Conservation (phyloP, 225 moss, liverwort and hornwort genomes). For the Neckera pumila region DNA sequence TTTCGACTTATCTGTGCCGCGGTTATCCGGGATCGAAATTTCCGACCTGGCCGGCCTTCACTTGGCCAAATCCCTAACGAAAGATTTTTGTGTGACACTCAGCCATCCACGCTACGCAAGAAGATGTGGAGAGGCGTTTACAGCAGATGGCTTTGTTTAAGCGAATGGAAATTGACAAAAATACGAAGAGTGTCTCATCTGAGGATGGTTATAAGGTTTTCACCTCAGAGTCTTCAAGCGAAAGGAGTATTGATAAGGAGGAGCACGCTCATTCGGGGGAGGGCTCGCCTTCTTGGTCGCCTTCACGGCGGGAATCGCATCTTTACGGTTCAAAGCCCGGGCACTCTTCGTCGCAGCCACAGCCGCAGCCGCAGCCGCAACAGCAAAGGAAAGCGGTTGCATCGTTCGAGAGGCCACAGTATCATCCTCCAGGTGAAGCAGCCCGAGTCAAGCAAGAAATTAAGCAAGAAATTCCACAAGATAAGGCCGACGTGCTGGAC, state of each 20-base stretch:
- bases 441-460: slow-evolving; percentile 15
- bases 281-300: slow-evolving; percentile 60
- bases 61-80: background rate
- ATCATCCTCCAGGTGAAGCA: slow-evolving; percentile 4
- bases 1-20: background rate
- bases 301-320: slow-evolving; percentile 36
- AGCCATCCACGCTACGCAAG: slow-evolving; percentile 72
- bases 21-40: background rate
- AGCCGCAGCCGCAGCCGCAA: background rate
- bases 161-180: slow-evolving; percentile 36
- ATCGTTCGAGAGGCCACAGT: slow-evolving; percentile 9
- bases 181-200: slow-evolving; percentile 17
- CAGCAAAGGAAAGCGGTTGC: slow-evolving; percentile 14
- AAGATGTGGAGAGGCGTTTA: slow-evolving; percentile 42
- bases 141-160: slow-evolving; percentile 21
- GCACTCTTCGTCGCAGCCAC: background rate
- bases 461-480: slow-evolving; percentile 13
- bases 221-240: slow-evolving; percentile 58
- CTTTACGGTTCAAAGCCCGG: slow-evolving; percentile 5
- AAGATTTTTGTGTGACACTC: background rate
- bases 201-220: slow-evolving; percentile 40
- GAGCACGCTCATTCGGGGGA: slow-evolving; percentile 29
- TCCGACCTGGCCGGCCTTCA: background rate
- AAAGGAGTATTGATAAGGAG: slow-evolving; percentile 40
- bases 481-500: slow-evolving; percentile 17